phyloP scores from a whole-genome alignment of 495 filamentous ascomycete species.

The Parachaetomium inaequale region DNA sequence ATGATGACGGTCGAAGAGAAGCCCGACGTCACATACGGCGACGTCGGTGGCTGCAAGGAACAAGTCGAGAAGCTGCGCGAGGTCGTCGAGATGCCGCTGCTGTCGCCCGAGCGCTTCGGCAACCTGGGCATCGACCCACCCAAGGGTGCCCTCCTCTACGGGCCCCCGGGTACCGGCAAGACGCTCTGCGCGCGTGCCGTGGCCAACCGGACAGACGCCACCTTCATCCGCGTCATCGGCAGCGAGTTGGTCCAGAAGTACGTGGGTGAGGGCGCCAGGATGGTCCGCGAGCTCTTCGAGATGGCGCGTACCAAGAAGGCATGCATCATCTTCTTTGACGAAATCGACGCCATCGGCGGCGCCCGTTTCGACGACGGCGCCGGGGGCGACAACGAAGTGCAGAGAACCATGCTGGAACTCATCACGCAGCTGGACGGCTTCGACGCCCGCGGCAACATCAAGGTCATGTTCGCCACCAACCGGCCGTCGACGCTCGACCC shows the following conservation, averaged over 20 bases:
- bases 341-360: slow-evolving; percentile 96
- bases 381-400: slow-evolving; percentile 98
- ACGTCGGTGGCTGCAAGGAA: slow-evolving; percentile 98
- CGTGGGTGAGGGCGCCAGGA: slow-evolving; percentile 93
- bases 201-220: slow-evolving; percentile 95
- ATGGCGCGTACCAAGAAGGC: slow-evolving; percentile 99
- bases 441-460: slow-evolving; percentile 96
- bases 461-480: slow-evolving; percentile 99
- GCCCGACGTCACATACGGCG: slow-evolving; percentile 97
- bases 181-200: slow-evolving; percentile 96
- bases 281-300: slow-evolving; percentile 98
- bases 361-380: slow-evolving; percentile 98
- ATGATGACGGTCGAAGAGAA: slow-evolving; percentile 99
- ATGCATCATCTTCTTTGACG: slow-evolving; percentile 99
- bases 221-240: slow-evolving; percentile 97
- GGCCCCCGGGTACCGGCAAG: slow-evolving; percentile 95
- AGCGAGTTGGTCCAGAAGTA: slow-evolving; percentile 98
- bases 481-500: slow-evolving; percentile 93
- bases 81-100: slow-evolving; percentile 95
- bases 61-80: slow-evolving; percentile 98
- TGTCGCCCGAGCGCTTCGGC: slow-evolving; percentile 95
- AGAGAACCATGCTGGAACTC: slow-evolving; percentile 96
- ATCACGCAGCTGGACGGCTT: slow-evolving; percentile 98
- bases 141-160: slow-evolving; percentile 95
- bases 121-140: slow-evolving; percentile 97